Evolutionary conservation across 768 basidiomycete species (phyloP).

Genomic region (Suillus weaverae): DNA sequence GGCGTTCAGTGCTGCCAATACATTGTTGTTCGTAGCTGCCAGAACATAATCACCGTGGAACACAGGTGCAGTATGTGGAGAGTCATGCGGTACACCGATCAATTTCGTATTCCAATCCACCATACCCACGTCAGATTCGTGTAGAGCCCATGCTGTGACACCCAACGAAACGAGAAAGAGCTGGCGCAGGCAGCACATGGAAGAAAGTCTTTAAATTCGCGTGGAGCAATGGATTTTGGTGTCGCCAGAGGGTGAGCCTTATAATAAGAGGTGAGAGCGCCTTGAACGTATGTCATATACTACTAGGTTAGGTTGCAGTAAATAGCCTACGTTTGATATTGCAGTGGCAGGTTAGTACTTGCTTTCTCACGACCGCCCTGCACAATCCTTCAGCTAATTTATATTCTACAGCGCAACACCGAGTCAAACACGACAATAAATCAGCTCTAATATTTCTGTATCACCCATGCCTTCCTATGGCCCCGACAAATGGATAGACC

Average conservation of each 20-base stretch:
- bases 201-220: not conserved
- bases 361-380: not conserved
- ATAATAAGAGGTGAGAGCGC: not conserved
- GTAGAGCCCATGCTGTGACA: conserved; percentile 47
- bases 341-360: not conserved
- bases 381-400: conserved; percentile 20
- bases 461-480: conserved; percentile 36
- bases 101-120: conserved; percentile 87
- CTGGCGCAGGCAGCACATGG: conserved; percentile 21
- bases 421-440: not conserved
- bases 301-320: no score
- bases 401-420: not conserved
- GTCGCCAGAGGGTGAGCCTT: not conserved
- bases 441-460: not conserved
- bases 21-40: conserved; percentile 70
- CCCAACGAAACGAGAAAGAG: conserved; percentile 19
- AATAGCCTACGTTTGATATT: no score
- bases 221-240: not conserved
- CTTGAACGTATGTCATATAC: not conserved
- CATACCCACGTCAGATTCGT: conserved; percentile 74
- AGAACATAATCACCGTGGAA: conserved; percentile 64
- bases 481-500: conserved; percentile 85
- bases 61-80: conserved; percentile 53
- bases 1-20: conserved; percentile 71
- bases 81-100: conserved; percentile 66